Percentiles rank a stretch among this genome's conserved stretches.
Evolutionary conservation across 2,329 filamentous ascomycete species (phyloP).

Genomic region (Leptoxyphium fumago): DNA sequence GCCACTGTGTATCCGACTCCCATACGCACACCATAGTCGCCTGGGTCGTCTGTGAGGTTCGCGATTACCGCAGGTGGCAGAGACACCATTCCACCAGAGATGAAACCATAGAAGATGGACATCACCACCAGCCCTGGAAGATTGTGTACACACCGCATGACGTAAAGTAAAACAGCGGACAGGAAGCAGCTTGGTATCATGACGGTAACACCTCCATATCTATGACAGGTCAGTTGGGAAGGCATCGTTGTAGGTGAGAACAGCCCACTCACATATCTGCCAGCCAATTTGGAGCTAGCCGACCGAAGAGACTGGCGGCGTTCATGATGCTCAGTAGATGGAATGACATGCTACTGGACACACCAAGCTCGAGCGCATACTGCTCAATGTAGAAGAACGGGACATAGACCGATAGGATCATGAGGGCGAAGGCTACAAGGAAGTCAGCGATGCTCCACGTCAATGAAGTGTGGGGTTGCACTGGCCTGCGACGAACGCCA

Average conservation of each 20-base stretch:
- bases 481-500: conserved; percentile 21
- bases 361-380: conserved; percentile 16
- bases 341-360: conserved; percentile 34
- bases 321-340: conserved; percentile 41
- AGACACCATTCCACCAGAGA: conserved; percentile 26
- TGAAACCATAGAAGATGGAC: conserved; percentile 27
- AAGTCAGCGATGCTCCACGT: conserved; percentile 3
- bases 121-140: conserved; percentile 23
- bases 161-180: conserved; percentile 30
- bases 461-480: conserved; percentile 17
- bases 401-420: conserved; percentile 5
- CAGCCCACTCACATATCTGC: conserved; percentile 37
- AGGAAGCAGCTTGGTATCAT: conserved; percentile 31
- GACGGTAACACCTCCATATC: conserved; percentile 23
- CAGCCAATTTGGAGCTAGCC: conserved; percentile 34
- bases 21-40: conserved; percentile 26
- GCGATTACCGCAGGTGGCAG: conserved; percentile 26
- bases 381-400: conserved; percentile 20
- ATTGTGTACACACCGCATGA: conserved; percentile 37
- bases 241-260: conserved; percentile 19
- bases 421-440: conserved; percentile 2
- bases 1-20: conserved; percentile 30
- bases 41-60: conserved; percentile 26
- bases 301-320: conserved; percentile 36
- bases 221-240: too few species aligned